Evolutionary conservation across 352 stramenopile species (phyloP).

Genomic region (Pseudoperonospora humuli): DNA sequence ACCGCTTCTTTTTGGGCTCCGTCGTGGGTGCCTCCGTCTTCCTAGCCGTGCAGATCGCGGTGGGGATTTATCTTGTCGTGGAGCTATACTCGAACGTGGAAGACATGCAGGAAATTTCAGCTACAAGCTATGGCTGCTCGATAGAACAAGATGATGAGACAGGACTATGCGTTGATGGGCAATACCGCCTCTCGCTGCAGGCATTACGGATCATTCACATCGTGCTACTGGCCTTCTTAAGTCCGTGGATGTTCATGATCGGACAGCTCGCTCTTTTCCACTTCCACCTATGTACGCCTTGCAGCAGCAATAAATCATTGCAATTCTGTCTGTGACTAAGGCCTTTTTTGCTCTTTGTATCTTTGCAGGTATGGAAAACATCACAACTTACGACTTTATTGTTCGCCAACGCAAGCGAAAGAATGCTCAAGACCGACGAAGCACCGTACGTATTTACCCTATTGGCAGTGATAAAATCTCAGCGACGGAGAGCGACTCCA

Average conservation of each 20-base stretch:
- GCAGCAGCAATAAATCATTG: neutral
- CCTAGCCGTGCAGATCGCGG: slow-evolving; percentile 57
- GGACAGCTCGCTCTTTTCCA: slow-evolving; percentile 74
- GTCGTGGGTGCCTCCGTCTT: slow-evolving; percentile 59
- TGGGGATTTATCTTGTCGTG: slow-evolving; percentile 57
- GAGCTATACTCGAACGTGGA: slow-evolving; percentile 39
- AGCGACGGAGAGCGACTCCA: slow-evolving; percentile 12
- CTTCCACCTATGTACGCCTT: slow-evolving; percentile 71
- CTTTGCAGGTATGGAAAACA: slow-evolving; percentile 56
- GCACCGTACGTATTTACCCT: slow-evolving; percentile 65
- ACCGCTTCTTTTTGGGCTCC: slow-evolving; percentile 68
- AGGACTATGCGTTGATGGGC: slow-evolving; percentile 41
- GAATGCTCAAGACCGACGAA: slow-evolving; percentile 50
- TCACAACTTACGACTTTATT: slow-evolving; percentile 87
- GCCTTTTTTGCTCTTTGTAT: neutral
- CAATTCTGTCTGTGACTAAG: neutral
- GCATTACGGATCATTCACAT: slow-evolving; percentile 56
- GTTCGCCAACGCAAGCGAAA: slow-evolving; percentile 74
- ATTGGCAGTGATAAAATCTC: slow-evolving; percentile 18
- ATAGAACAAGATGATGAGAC: slow-evolving; percentile 30
- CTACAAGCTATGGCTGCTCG: slow-evolving; percentile 59
- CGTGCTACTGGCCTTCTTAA: slow-evolving; percentile 56
- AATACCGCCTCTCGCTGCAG: slow-evolving; percentile 47
- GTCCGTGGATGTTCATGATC: slow-evolving; percentile 74
- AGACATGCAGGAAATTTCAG: slow-evolving; percentile 36